phyloP scores from a whole-genome alignment of 768 basidiomycete genomes.

The Gymnopilus junonius region DNA sequence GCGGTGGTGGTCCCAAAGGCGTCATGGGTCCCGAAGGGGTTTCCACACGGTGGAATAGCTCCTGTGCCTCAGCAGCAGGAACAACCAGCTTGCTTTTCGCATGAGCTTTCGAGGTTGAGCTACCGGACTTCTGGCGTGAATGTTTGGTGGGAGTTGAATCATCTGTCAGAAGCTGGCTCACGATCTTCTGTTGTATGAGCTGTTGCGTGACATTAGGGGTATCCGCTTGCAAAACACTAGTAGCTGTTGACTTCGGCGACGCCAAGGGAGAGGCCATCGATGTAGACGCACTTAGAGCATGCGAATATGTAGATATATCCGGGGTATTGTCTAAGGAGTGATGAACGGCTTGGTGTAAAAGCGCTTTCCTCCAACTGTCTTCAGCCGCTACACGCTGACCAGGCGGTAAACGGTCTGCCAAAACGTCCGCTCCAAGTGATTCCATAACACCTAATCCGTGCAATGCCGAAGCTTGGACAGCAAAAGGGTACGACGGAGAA shows the following conservation, averaged over 20 bases:
- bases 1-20: slow-evolving; percentile 71
- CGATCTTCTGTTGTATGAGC: slow-evolving; percentile 32
- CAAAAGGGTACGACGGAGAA: slow-evolving; percentile 70
- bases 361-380: slow-evolving; percentile 70
- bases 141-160: slow-evolving; percentile 27
- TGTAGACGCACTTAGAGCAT: slow-evolving; percentile 40
- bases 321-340: slow-evolving; percentile 69
- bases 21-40: slow-evolving; percentile 64
- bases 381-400: slow-evolving; percentile 64
- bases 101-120: slow-evolving; percentile 26
- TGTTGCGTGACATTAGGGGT: slow-evolving; percentile 28
- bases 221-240: slow-evolving; percentile 17
- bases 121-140: slow-evolving; percentile 32
- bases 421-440: slow-evolving; percentile 73
- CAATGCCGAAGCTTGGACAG: slow-evolving; percentile 74
- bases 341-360: slow-evolving; percentile 79
- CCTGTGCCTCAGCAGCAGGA: slow-evolving; percentile 22
- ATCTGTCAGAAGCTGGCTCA: slow-evolving; percentile 47
- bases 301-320: slow-evolving; percentile 51
- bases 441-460: slow-evolving; percentile 76
- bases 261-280: slow-evolving; percentile 45
- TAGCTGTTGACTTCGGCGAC: slow-evolving; percentile 31
- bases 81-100: slow-evolving; percentile 31
- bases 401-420: slow-evolving; percentile 76
- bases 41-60: slow-evolving; percentile 51